Base-by-base conservation (phyloP, 176 grass and related monocot genomes). In the Panicum miliaceum region DNA sequence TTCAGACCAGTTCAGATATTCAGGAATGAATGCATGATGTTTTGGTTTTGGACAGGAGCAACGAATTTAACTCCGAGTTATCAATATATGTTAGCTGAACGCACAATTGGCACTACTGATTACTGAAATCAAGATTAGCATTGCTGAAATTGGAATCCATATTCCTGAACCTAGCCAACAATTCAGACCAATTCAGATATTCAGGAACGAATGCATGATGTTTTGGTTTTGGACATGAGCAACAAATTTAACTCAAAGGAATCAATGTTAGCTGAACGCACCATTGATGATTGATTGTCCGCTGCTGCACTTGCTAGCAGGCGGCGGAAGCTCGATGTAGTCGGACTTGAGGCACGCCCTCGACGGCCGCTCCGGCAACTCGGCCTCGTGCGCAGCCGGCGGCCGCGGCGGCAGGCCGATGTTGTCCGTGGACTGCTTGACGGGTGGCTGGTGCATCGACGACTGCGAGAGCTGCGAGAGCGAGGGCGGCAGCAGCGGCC, bases 211-310 rank as follows among this genome's bases (percentile, higher is more conserved):
- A 22, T n/a, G 53, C 2, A 57, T n/a, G 53, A 57, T 32, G 29
- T 32, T 32, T n/a, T n/a, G 8, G 53, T 22, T 56, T 57, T 57
- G 19, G 53, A n/a, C 19, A 57, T n/a, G 22, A 58, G 11, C 20
- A 58, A 11, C 0, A 23, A n/a, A 23, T 58, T 57, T n/a, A 58
- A 58, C 20, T 58, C 54, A 0, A 58, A 23, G 20, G 20, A 23
- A 58, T 36, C 62, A 64, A 57, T 41, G 9, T 12, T n/a, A 64
- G 35, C 7, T 14, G 65, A 42, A 54, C 71, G 38, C 84, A 93
- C 94, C 94, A 61, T 96, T 93, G 84, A 93, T 61, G 80, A 93
- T 84, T 34, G 94, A 85, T 13, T 96, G 94, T 36, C 32, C 20
- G 12, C 32, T 83, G 52, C 91, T 89, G 86, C 91, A 96, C 69